Evolutionary conservation across 2,329 filamentous ascomycete genomes (phyloP).

Genomic region (Trichoderma citrinoviride): DNA sequence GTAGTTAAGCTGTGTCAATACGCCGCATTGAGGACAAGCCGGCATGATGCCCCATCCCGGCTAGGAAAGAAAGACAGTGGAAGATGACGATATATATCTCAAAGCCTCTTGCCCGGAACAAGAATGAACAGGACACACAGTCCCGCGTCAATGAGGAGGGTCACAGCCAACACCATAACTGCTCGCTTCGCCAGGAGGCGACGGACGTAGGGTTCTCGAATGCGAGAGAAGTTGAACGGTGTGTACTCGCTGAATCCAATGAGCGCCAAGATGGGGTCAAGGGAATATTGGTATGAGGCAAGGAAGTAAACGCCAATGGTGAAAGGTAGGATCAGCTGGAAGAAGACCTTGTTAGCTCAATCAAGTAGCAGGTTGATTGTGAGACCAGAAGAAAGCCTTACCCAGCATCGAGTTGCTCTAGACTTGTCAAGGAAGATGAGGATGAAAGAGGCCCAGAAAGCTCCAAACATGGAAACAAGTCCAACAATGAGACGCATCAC

Average conservation of each 20-base stretch:
- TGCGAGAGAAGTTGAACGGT: constrained; percentile 83
- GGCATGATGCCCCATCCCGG: constrained; percentile 7
- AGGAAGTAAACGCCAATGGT: constrained; percentile 86
- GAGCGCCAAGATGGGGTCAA: constrained; percentile 87
- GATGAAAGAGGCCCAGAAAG: constrained; percentile 90
- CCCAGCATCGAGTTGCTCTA: constrained; percentile 76
- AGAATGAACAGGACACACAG: constrained; percentile 89
- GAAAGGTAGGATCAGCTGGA: constrained; percentile 75
- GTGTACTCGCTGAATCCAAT: constrained; percentile 95
- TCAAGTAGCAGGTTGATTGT: constrained; percentile 17
- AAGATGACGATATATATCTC: constrained; percentile 25
- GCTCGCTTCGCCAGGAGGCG: constrained; percentile 81
- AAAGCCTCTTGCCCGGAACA: constrained; percentile 83
- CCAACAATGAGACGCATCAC: constrained; percentile 83
- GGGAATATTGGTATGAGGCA: constrained; percentile 89
- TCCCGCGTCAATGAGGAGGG: constrained; percentile 73
- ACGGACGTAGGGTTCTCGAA: constrained; percentile 88
- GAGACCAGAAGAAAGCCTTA: constrained; percentile 48
- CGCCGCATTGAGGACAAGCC: constrained; percentile 5
- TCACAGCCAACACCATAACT: constrained; percentile 73
- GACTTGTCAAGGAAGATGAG: constrained; percentile 86
- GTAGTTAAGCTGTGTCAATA: not conserved
- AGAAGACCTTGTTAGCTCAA: constrained; percentile 23
- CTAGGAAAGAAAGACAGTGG: not conserved
- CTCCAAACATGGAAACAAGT: constrained; percentile 78